Percentiles rank a stretch among this genome's conserved stretches.
Conservation (phyloP, 495 filamentous ascomycete genomes). For the Neurospora sublineolata region DNA sequence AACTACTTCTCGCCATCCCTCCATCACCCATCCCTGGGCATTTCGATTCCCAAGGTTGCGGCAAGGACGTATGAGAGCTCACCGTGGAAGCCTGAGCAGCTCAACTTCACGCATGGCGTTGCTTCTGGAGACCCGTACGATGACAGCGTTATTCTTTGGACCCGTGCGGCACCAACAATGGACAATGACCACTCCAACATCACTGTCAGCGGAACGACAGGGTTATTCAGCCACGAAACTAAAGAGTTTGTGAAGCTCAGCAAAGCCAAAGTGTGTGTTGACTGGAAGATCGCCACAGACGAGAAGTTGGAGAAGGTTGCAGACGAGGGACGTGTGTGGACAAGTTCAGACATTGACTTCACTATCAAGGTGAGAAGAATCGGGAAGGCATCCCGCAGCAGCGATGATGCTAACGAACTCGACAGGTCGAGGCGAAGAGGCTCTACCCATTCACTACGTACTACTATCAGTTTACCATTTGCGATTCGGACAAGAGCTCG, state of each 20-base stretch:
- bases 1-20: conserved; percentile 50
- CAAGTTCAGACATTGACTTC: conserved; percentile 56
- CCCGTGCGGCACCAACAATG: conserved; percentile 44
- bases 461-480: conserved; percentile 47
- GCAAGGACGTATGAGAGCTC: conserved; percentile 23
- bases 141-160: conserved; percentile 56
- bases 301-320: conserved; percentile 16
- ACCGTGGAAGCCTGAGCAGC: conserved; percentile 25
- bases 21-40: conserved; percentile 44
- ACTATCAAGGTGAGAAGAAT: conserved; percentile 44
- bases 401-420: neutral
- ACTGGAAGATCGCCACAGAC: conserved; percentile 37
- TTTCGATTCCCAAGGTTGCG: conserved; percentile 38
- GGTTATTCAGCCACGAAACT: conserved; percentile 45
- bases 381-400: neutral
- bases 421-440: conserved; percentile 46
- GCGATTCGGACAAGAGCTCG: conserved; percentile 32
- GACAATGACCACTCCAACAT: conserved; percentile 45
- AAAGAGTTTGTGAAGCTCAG: conserved; percentile 30
- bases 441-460: conserved; percentile 51
- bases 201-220: conserved; percentile 42
- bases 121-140: conserved; percentile 60
- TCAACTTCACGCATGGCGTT: conserved; percentile 58
- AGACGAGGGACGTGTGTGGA: conserved; percentile 38
- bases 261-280: conserved; percentile 47